Base-by-base conservation (phyloP, 1,284 basidiomycete species). In the Ustilago vetiveriae region DNA sequence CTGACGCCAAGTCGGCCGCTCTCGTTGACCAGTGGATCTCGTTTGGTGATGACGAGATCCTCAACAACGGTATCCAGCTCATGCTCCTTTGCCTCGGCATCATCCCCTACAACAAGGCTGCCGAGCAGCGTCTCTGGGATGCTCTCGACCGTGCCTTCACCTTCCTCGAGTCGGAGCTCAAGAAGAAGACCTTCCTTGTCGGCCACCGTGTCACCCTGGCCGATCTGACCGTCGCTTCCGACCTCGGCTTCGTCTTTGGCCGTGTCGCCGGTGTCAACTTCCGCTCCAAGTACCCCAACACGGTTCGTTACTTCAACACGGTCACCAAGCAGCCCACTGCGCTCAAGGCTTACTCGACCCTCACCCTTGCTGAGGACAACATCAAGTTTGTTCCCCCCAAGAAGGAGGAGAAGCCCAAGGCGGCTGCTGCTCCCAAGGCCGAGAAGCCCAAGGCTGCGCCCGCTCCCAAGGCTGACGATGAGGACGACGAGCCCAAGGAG, bases 121-220 rank as follows among this genome's bases (percentile, higher is more conserved):
- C 66, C 24, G 79, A 92, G 90, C 82, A 86, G 65, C 88, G 90
- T 82, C 86, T 80, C 51, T 63, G 74, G 73, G 73, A 75, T 16
- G 37, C 27, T 29, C 60, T 76, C 83, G 37, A 87, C 87, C 58
- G 72, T 32, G 83, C 86, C 23, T 85, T 92, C 47, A 84, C 84
- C 51, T 88, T 87, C 72, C 86, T 98, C 68, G 88, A 98, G 80
- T 83, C 85, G 46, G 86, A 91, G 84, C 88, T 98, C 79, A 83
- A 86, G 57, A 86, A 87, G 65, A 88, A 88, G 80, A 98, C 95
- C 51, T 98, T 90, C 88, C 87, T 97, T 77, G 93, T 94, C 54
- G 90, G 90, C 78, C 92, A 98, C 83, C 92, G 94, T 77, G 89
- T 98, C 86, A 92, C 94, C 62, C 86, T 95, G 49, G 95, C 94